Evolutionary conservation across 192 early-diverging fungal species (phyloP), one percentile per base, ranked within the genome.

Genomic region (Entrophospora sp.): DNA sequence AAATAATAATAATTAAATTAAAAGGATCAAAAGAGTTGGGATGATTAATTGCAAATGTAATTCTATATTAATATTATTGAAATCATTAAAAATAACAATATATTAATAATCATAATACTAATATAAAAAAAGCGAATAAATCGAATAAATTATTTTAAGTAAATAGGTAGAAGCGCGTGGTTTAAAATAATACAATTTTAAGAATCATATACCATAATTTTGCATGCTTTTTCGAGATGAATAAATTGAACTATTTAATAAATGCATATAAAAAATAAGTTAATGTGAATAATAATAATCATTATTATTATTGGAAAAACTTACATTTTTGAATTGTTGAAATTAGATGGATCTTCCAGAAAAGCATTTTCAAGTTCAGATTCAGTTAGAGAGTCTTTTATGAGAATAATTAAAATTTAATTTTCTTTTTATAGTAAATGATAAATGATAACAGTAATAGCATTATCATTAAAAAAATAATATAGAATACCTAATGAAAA

Each of bases 301-400:
- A 37, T 25, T 31, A 25, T 20, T 14, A 37, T 38, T 20, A 55
- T 10, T 24, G 16, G 4, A 10, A 55, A 4, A 32, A 35, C 69
- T 75, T 77, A 80, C 81, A 75, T 73, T 66, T 75, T 80, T 1
- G 81, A 80, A 64, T 75, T 69, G 45, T 76, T 78, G 42, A 75
- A 77, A 24, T 77, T 77, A 10, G 81, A 80, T 20, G n/a, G n/a
- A n/a, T 18, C 55, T 35, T 57, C 37, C 45, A 83, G 43, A 58
- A 73, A 78, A 0, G 81, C 81, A 65, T 79, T 79, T 42, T 79
- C 77, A 64, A 83, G 55, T 5, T 77, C 81, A 20, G 81, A 83
- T 38, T 75, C 76, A 1, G 81, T 83, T 3, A 83, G 77, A 16
- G 81, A 78, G 63, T 83, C 81, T n/a, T 80, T 30, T 42, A 32